These are phyloP conservation scores for Fusarium fracticaudum DNA, from an alignment of 2,329 filamentous ascomycete species.

Conservation along the genomic window DNA sequence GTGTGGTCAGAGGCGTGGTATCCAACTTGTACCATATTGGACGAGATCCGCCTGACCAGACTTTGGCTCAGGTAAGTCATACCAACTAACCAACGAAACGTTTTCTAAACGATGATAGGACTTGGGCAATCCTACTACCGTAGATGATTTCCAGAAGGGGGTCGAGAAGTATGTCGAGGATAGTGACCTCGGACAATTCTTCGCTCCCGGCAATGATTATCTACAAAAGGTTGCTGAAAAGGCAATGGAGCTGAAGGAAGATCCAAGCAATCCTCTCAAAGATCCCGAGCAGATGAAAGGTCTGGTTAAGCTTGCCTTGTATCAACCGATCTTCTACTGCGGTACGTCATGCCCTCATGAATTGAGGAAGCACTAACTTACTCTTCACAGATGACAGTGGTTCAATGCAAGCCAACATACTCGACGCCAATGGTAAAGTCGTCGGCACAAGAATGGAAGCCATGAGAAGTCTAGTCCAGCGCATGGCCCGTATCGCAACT, in stretches of 20 bases:
- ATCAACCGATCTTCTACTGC: background rate
- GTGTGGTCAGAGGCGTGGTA: background rate
- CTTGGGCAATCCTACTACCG: background rate
- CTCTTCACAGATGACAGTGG: background rate
- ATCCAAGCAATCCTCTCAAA: background rate
- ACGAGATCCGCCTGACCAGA: background rate
- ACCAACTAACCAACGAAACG: fast-evolving
- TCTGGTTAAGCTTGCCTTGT: background rate
- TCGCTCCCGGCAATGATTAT: background rate
- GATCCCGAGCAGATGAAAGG: background rate
- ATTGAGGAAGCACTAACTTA: background rate
- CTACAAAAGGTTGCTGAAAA: background rate
- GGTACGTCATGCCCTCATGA: background rate
- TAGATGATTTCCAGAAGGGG: background rate
- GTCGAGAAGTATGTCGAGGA: background rate
- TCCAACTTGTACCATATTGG: background rate
- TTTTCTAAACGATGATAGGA: fast-evolving
- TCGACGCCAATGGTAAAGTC: background rate
- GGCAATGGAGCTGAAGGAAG: background rate
- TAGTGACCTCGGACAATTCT: background rate
- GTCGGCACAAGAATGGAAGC: background rate
- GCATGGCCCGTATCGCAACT: background rate
- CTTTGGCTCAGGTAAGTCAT: background rate
- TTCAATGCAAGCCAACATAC: background rate
- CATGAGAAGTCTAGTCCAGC: background rate